Percentiles rank a stretch among this genome's conserved stretches.
Conservation (phyloP, 768 basidiomycete genomes). For the Sutorius australiensis region DNA sequence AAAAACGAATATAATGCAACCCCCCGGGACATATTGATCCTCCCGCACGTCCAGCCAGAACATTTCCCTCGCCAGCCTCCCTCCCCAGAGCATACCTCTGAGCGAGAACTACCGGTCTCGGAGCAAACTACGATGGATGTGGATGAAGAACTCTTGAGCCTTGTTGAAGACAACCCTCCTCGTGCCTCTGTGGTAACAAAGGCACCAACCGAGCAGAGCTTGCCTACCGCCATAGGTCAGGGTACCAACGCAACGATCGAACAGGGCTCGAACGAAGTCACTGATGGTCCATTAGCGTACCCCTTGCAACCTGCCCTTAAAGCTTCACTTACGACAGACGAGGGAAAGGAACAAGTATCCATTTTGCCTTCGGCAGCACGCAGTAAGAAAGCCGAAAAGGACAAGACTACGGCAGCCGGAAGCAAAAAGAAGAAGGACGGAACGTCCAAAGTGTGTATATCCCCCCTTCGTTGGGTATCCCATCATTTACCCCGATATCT, state of each 20-base stretch:
- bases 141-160: constrained; percentile 62
- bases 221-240: not conserved
- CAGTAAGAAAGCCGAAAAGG: constrained; percentile 26
- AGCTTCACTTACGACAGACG: constrained; percentile 11
- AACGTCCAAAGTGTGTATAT: constrained; percentile 19
- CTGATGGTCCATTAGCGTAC: constrained; percentile 1
- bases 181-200: not conserved
- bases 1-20: constrained; percentile 3
- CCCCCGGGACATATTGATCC: not conserved
- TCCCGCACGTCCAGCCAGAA: constrained; percentile 1
- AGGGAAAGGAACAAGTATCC: constrained; percentile 44
- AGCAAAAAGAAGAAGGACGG: constrained; percentile 37
- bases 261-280: not conserved
- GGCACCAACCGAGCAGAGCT: not conserved
- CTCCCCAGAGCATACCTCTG: constrained; percentile 1
- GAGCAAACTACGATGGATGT: constrained; percentile 42
- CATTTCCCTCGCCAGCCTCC: constrained; percentile 7
- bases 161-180: constrained; percentile 51
- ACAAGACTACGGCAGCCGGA: constrained; percentile 17
- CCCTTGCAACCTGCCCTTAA: constrained; percentile 9
- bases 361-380: constrained; percentile 50
- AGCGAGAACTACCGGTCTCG: constrained; percentile 2
- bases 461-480: not conserved
- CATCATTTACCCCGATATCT: not conserved
- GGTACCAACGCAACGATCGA: not conserved